phyloP scores from a whole-genome alignment of 345 rosid genomes.

The Eutrema japonicum region DNA sequence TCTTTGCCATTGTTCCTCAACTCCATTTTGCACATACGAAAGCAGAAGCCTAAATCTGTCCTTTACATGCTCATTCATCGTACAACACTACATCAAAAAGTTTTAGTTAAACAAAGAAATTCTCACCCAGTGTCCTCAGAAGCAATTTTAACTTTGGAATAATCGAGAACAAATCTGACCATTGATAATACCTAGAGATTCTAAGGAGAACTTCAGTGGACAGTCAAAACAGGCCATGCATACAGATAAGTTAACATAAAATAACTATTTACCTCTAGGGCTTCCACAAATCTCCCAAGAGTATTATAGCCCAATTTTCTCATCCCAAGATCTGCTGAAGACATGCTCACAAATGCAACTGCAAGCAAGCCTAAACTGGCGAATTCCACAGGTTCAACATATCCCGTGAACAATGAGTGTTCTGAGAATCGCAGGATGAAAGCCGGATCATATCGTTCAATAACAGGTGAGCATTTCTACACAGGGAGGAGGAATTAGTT shows the following conservation, averaged over 20 bases:
- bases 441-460: slow-evolving; percentile 76
- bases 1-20: slow-evolving; percentile 81
- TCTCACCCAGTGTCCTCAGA: neutral
- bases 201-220: slow-evolving; percentile 2
- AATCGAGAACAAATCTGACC: slow-evolving; percentile 20
- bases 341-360: slow-evolving; percentile 74
- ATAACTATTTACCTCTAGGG: slow-evolving; percentile 67
- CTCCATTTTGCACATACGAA: slow-evolving; percentile 79
- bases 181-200: neutral
- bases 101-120: slow-evolving; percentile 15
- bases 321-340: slow-evolving; percentile 80
- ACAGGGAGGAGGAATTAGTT: slow-evolving; percentile 25
- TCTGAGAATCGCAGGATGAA: slow-evolving; percentile 73
- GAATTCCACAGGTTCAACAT: slow-evolving; percentile 81
- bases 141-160: slow-evolving; percentile 9
- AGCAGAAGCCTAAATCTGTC: slow-evolving; percentile 66
- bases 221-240: slow-evolving; percentile 19
- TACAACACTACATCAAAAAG: slow-evolving; percentile 55
- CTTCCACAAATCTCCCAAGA: slow-evolving; percentile 59
- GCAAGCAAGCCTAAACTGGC: slow-evolving; percentile 90
- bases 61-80: slow-evolving; percentile 63
- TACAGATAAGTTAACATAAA: slow-evolving; percentile 17
- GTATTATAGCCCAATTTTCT: slow-evolving; percentile 84
- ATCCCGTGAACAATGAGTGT: slow-evolving; percentile 60
- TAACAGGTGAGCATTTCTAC: slow-evolving; percentile 50